Base-by-base conservation (phyloP, 2,329 filamentous ascomycete species). In the Cryphonectria naterciae region DNA sequence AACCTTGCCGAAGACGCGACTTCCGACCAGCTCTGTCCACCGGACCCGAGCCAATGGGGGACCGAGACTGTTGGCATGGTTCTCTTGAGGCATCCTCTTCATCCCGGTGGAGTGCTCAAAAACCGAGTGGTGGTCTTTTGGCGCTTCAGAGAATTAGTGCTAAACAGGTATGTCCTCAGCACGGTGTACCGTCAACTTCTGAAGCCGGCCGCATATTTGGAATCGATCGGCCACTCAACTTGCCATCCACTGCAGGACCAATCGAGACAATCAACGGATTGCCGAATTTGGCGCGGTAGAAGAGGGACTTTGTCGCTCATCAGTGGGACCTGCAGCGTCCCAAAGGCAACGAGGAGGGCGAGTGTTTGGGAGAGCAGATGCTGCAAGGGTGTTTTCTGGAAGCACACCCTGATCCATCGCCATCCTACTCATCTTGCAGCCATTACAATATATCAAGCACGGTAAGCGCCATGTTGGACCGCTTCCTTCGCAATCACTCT, bases 211-310 rank as follows among this genome's bases (percentile, higher is more conserved):
- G 32, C 56, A 37, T 28, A 32, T 37, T 15, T 19, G 43, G 41
- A 49, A 35, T 19, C 15, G 22, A 52, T n/a, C 43, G 43, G 32
- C 46, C 22, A 15, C n/a, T n/a, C 65, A 67, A 13, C 32, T 39
- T 37, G 35, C 37, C 52, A 2, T 10, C 32, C 35, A 19, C 25
- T 6, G 25, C 32, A 22, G 35, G 15, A 25, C n/a, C 13, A 58
- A 13, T 28, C 32, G 37, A 58, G 25, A 6, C 28, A 22, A 17
- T 64, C 58, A 67, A 69, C 46, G 63, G 65, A 19, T 70, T 72
- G 65, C 70, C 70, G 70, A 69, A 65, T 69, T 70, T 72, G 70
- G 68, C 70, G 70, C 70, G 68, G 28, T 60, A 22, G 37, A 4
- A 46, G 35, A 25, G 52, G 52, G 49, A 49, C 17, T 65, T 49